Conservation (phyloP, 2,329 filamentous ascomycete species). For the Ascochyta clinopodiicola region DNA sequence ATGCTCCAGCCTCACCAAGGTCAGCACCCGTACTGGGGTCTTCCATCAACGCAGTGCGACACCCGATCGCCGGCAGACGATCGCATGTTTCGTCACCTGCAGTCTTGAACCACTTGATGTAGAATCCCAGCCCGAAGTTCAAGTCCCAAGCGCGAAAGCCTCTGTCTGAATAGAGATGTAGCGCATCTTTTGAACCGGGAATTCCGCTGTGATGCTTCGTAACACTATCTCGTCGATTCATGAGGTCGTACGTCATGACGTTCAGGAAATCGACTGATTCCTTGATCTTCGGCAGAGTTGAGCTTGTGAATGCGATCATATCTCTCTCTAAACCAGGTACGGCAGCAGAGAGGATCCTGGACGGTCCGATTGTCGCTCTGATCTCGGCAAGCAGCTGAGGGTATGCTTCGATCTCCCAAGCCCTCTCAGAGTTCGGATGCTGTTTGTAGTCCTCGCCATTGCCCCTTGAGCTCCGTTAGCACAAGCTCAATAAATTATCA, state of each 20-base stretch:
- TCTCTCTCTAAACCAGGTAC: conserved; percentile 63
- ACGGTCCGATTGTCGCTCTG: conserved; percentile 62
- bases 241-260: conserved; percentile 75
- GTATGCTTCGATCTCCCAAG: conserved; percentile 67
- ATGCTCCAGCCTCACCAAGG: conserved; percentile 60
- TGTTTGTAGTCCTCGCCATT: conserved; percentile 73
- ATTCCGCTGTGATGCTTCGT: conserved; percentile 73
- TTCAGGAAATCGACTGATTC: conserved; percentile 70
- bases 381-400: conserved; percentile 67
- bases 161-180: conserved; percentile 65
- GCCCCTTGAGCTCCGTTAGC: conserved; percentile 45
- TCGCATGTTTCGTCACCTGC: conserved; percentile 29
- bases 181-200: conserved; percentile 57
- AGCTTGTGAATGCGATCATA: conserved; percentile 69
- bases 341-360: conserved; percentile 70
- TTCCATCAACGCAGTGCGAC: conserved; percentile 66
- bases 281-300: conserved; percentile 65
- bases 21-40: conserved; percentile 65
- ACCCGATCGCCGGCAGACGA: conserved; percentile 37
- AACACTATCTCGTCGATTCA: conserved; percentile 70
- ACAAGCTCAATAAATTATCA: too few species aligned
- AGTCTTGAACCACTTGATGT: conserved; percentile 70
- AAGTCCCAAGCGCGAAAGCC: conserved; percentile 63
- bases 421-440: conserved; percentile 64
- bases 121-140: conserved; percentile 72